Base-by-base conservation (phyloP, 179 eudicot species). In the Heliamphora ciliata region DNA sequence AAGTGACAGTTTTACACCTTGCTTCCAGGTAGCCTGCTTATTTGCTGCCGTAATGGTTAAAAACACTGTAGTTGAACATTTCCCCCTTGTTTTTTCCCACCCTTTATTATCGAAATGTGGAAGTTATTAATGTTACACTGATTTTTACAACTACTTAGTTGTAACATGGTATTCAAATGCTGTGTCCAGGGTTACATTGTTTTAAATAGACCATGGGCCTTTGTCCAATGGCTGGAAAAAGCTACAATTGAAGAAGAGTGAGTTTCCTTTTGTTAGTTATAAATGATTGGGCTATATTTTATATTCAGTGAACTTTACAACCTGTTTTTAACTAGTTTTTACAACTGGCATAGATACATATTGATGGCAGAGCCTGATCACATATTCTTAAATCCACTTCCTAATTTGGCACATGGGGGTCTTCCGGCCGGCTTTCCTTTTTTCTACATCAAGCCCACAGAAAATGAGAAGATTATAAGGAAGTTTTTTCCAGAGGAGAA, bases 141-240 rank as follows among this genome's bases (percentile, higher is more conserved):
- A 66, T 64, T 51, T 52, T 66, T 66, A 65, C 14, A 51, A 1
- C 51, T 52, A 18, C 24, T 13, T 21, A 50, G 24, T 9, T 44
- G 7, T 83, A 56, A 79, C 51, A 68, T 51, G 64, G n/a, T 69
- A 60, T 60, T 77, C 4, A 47, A 61, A 47, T 55, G 54, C 71
- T 77, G 66, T 80, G 60, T 79, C 80, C 93, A 94, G 98, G 98
- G 98, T 75, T 94, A 94, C 82, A 85, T 94, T 79, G 98, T 94
- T 76, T 79, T 94, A 83, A 93, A 94, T 81, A 93, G 98, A 84
- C 98, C 98, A 15, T 94, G 98, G 98, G 98, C 98, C 46, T 94
- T 94, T 81, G 97, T 94, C 78, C 98, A 94, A 77, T 94, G 98
- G 98, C 93, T 94, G 84, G 89, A 89, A 79, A 90, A 88, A 87